A percentile compares a stretch with the other conserved stretches of the same genome.
Conservation (phyloP, 2,329 filamentous ascomycete species). For the Fusarium nematophilum region DNA sequence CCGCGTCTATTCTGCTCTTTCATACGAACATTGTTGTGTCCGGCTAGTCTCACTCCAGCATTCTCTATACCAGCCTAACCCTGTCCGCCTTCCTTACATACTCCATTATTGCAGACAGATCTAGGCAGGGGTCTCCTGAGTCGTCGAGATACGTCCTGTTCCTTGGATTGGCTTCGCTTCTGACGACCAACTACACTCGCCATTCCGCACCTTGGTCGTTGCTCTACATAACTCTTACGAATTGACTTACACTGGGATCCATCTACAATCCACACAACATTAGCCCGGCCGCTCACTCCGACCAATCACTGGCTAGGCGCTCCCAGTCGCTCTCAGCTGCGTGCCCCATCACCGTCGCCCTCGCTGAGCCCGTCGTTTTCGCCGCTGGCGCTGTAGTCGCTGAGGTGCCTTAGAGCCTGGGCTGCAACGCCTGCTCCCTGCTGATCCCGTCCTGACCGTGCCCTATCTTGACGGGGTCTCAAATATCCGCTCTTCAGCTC, state of each 20-base stretch:
- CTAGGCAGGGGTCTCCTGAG: conserved; percentile 2
- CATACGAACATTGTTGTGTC: background rate
- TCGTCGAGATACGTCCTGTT: conserved; percentile 1
- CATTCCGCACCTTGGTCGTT: conserved; percentile 2
- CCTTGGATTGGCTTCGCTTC: conserved; percentile 5
- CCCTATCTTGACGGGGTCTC: conserved; percentile 17
- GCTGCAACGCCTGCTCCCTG: conserved; percentile 4
- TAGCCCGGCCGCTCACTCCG: conserved; percentile 3
- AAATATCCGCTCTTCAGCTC: conserved; percentile 12
- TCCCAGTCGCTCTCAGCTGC: conserved; percentile 12
- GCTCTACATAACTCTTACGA: conserved; percentile 9
- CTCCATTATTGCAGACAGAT: background rate
- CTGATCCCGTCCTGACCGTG: conserved; percentile 14
- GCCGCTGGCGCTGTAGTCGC: conserved; percentile 16
- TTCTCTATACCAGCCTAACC: background rate
- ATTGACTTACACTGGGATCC: conserved; percentile 35
- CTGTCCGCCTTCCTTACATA: conserved; percentile 2
- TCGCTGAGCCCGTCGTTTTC: conserved; percentile 16
- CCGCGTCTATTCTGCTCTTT: no score
- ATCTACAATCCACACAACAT: conserved; percentile 30
- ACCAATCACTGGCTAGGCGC: conserved; percentile 25
- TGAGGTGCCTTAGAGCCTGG: no score
- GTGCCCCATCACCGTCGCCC: conserved; percentile 18
- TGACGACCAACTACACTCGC: conserved; percentile 6
- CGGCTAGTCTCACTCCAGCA: conserved; percentile 1